These are phyloP conservation scores for Turnera subulata DNA, from an alignment of 345 rosid genomes.

Conservation along the genomic window DNA sequence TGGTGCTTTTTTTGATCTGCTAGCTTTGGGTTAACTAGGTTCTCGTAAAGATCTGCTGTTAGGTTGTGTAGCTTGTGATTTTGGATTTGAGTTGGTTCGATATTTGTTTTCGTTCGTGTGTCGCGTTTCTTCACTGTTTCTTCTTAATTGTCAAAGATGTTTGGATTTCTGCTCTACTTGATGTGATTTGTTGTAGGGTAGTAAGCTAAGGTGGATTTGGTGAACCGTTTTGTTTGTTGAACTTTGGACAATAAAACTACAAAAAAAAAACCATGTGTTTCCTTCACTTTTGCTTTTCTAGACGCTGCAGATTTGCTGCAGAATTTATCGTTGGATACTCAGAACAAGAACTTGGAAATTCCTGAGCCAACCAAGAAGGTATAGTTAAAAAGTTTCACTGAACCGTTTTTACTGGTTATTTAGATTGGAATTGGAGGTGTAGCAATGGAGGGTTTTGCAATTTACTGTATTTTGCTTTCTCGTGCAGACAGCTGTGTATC, in stretches of 20 bases:
- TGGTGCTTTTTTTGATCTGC: neutral
- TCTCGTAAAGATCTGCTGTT: neutral
- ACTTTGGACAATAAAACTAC: no score
- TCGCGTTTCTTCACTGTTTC: no score
- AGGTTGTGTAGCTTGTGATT: no score
- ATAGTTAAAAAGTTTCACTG: neutral
- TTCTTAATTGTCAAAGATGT: no score
- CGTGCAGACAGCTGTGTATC: slow-evolving; percentile 55
- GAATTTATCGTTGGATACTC: slow-evolving; percentile 65
- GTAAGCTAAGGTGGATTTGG: no score
- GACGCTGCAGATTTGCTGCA: slow-evolving; percentile 83
- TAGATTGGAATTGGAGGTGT: neutral
- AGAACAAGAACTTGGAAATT: slow-evolving; percentile 55
- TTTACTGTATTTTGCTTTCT: neutral
- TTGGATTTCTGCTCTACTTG: no score
- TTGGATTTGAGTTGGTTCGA: no score
- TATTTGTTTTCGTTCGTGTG: no score
- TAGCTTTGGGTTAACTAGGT: neutral
- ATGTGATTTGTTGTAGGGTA: no score
- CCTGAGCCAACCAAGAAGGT: slow-evolving; percentile 81
- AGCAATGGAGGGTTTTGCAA: neutral
- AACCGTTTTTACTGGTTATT: neutral
- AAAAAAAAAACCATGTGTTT: slow-evolving; percentile 20
- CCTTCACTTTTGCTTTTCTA: slow-evolving; percentile 47
- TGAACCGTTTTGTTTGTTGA: no score